These are phyloP conservation scores for Colletotrichum graminicola DNA, from an alignment of 2,329 filamentous ascomycete species.

Conservation along the genomic window DNA sequence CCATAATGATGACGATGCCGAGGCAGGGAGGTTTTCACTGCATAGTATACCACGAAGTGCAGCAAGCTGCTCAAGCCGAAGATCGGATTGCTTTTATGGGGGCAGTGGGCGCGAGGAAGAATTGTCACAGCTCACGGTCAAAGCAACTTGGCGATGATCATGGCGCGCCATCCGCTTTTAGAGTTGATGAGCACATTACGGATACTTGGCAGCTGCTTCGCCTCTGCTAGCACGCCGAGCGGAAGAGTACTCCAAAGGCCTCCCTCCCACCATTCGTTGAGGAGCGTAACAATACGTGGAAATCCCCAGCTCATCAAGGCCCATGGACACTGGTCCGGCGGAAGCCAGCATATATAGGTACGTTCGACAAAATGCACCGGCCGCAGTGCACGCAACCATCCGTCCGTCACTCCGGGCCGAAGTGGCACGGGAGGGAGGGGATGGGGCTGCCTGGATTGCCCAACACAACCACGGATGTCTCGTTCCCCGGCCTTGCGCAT, in stretches of 20 bases:
- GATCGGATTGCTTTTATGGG: constrained; percentile 21
- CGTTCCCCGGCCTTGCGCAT: neutral
- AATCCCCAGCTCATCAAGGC: too few species aligned
- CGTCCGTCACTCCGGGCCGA: too few species aligned
- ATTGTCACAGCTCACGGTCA: neutral
- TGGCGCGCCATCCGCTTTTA: constrained; percentile 1
- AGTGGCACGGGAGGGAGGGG: too few species aligned
- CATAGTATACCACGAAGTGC: neutral
- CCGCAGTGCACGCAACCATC: neutral
- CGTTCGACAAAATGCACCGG: neutral
- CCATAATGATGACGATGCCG: neutral
- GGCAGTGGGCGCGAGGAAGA: neutral
- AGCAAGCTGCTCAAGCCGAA: constrained; percentile 20
- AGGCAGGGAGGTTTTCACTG: too few species aligned
- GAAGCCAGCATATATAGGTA: neutral
- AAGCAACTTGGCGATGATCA: constrained; percentile 23
- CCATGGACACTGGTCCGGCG: neutral
- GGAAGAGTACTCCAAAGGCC: neutral
- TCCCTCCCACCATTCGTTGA: neutral
- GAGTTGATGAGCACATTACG: neutral
- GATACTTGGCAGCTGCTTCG: neutral
- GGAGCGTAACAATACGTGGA: neutral
- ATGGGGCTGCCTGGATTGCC: neutral
- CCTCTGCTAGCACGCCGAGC: neutral
- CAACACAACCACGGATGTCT: constrained; percentile 15